Conservation (phyloP, 495 filamentous ascomycete species). For the Aspergillus campestris region DNA sequence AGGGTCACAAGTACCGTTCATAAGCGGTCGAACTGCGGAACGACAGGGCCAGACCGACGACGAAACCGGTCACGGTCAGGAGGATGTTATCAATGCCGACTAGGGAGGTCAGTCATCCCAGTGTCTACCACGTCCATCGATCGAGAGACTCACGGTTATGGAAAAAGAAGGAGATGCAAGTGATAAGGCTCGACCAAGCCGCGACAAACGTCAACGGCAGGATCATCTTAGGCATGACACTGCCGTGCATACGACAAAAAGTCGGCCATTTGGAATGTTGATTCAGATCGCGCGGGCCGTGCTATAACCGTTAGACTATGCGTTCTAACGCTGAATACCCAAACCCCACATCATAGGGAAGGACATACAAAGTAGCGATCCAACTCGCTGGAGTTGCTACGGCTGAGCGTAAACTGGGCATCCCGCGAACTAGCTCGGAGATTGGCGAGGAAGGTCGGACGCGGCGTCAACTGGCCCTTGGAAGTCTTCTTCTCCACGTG, state of each 20-base stretch:
- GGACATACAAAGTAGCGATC: constrained; percentile 39
- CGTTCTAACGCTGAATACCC: constrained; percentile 4
- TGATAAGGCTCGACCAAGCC: constrained; percentile 62
- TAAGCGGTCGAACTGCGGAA: constrained; percentile 84
- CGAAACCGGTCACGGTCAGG: constrained; percentile 82
- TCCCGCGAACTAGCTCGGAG: constrained; percentile 30
- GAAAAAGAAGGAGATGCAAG: constrained; percentile 48
- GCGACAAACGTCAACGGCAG: constrained; percentile 60
- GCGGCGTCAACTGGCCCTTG: constrained; percentile 20
- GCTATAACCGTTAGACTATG: constrained; percentile 15
- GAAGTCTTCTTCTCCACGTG: constrained; percentile 17
- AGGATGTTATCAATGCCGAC: constrained; percentile 58
- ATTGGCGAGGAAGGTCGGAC: constrained; percentile 32
- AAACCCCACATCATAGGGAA: neutral
- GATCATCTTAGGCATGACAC: constrained; percentile 73
- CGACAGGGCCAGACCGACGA: constrained; percentile 73
- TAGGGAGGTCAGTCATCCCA: constrained; percentile 7
- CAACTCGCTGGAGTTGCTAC: constrained; percentile 29
- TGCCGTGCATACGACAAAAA: constrained; percentile 73
- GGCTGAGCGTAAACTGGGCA: constrained; percentile 26
- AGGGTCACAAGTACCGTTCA: constrained; percentile 45
- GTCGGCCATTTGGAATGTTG: constrained; percentile 76
- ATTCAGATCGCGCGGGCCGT: constrained; percentile 58
- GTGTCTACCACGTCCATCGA: neutral
- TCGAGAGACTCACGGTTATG: constrained; percentile 33